Evolutionary conservation across 2,329 filamentous ascomycete species (phyloP).

Genomic region (Grosmannia huntii): DNA sequence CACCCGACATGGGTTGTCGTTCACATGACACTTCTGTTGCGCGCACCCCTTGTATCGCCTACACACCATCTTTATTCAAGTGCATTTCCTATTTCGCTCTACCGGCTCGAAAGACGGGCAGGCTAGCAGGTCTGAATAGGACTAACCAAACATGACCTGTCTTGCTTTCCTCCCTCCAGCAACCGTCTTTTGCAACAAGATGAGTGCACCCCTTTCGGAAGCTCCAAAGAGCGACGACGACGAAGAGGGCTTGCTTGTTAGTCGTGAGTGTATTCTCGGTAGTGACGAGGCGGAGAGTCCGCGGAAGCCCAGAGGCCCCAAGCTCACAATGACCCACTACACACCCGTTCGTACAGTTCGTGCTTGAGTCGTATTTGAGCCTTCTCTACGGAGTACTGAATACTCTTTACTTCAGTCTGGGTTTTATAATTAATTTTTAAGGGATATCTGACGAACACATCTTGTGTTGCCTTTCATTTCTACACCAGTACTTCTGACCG

Average conservation of each 20-base stretch:
- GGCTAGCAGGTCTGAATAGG: not conserved
- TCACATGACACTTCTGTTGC: not conserved
- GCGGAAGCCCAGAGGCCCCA: too few species aligned
- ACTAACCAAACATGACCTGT: not conserved
- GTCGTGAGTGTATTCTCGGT: not conserved
- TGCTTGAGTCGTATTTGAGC: too few species aligned
- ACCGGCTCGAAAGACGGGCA: not conserved
- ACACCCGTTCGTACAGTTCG: too few species aligned
- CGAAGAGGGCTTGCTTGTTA: not conserved
- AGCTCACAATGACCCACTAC: too few species aligned
- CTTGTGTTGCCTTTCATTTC: too few species aligned
- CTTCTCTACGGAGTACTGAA: too few species aligned
- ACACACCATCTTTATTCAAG: not conserved
- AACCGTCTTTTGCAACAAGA: not conserved
- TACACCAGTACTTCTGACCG: too few species aligned
- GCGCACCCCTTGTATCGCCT: not conserved
- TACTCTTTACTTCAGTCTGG: too few species aligned
- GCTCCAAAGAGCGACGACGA: not conserved
- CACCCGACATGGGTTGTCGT: not conserved
- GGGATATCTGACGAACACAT: too few species aligned
- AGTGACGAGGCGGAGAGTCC: not conserved
- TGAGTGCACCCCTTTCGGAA: not conserved
- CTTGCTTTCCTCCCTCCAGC: not conserved
- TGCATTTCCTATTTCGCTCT: not conserved
- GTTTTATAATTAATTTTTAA: too few species aligned